Evolutionary conservation across 208 protist species (phyloP), one percentile per base, ranked within the genome.

Genomic region (Borovskyia barvae): DNA sequence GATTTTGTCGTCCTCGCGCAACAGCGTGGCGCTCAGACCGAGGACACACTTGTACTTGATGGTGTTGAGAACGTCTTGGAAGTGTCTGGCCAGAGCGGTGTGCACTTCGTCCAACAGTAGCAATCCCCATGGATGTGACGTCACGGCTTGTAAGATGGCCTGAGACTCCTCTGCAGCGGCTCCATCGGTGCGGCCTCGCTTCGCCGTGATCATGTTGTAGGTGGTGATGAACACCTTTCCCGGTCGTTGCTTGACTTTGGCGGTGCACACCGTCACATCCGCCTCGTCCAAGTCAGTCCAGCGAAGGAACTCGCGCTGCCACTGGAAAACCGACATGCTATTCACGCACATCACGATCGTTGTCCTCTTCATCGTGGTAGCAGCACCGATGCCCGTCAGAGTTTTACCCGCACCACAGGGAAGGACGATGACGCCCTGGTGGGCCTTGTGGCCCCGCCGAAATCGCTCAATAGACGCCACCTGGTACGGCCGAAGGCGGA

Each of bases 391-490:
- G n/a, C 98, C 99, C 11, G 98, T 98, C 8, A 99, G 87, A 14
- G 98, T 99, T 78, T 99, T 99, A 40, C 99, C 99, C 3, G 98
- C 97, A 22, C 99, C 99, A 77, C 99, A 99, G 20, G 99, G 98
- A 5, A 99, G 86, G 33, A 99, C 98, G 59, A 99, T 96, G 17
- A 99, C 94, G 17, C 98, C 98, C 39, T 90, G 87, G 59, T 95
- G 87, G 9, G 94, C 92, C 62, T 90, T 91, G 37, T 76, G 69
- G 6, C 84, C 86, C 19, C 77, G 68, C 5, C 77, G 75, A 72
- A 96, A 96, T 5, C 87, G 77, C 54, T 96, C 87, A 22, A 94
- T 75, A 5, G 85, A 91, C 5, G 83, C 83, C 8, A 85, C 75
- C 74, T 96, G 91, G 52, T 96, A 94, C 11, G 82, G 80, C 0